Conservation (phyloP, 257 asterid genomes). For the Solanum verrucosum region DNA sequence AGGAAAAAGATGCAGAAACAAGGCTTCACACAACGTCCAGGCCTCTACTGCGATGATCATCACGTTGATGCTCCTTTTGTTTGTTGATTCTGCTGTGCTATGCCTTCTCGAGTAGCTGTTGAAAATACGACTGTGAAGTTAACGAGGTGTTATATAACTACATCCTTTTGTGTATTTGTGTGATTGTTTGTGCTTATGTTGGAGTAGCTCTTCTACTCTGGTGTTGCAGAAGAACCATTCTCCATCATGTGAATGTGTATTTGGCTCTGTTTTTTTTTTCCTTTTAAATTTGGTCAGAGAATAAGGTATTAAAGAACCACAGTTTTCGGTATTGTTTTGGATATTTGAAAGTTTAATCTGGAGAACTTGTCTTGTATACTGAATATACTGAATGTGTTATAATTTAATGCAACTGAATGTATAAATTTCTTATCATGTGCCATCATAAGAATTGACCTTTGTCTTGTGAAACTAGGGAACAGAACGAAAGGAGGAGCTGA, state of each 20-base stretch:
- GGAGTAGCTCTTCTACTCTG: background rate
- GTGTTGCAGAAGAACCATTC: background rate
- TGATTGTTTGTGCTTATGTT: background rate
- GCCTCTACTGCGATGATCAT: conserved; percentile 73
- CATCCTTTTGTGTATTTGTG: background rate
- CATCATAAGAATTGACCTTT: background rate
- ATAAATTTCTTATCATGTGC: background rate
- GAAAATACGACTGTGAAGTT: background rate
- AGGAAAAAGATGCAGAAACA: conserved; percentile 63
- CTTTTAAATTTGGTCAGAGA: background rate
- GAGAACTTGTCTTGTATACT: background rate
- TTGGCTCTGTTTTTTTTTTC: background rate
- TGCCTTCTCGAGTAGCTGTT: background rate
- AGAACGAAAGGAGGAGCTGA: background rate
- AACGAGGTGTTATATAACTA: background rate
- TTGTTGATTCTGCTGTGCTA: conserved; percentile 27
- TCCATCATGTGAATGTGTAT: background rate
- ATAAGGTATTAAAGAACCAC: background rate
- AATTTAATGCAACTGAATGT: background rate
- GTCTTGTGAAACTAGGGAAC: background rate
- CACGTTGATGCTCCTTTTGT: conserved; percentile 78
- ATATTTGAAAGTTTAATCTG: background rate
- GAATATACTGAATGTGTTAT: background rate
- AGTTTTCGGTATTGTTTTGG: background rate
- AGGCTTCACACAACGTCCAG: conserved; percentile 88